These are phyloP conservation scores for Sporodiniella umbellata DNA, from an alignment of 371 early-diverging fungal species.

Conservation along the genomic window DNA sequence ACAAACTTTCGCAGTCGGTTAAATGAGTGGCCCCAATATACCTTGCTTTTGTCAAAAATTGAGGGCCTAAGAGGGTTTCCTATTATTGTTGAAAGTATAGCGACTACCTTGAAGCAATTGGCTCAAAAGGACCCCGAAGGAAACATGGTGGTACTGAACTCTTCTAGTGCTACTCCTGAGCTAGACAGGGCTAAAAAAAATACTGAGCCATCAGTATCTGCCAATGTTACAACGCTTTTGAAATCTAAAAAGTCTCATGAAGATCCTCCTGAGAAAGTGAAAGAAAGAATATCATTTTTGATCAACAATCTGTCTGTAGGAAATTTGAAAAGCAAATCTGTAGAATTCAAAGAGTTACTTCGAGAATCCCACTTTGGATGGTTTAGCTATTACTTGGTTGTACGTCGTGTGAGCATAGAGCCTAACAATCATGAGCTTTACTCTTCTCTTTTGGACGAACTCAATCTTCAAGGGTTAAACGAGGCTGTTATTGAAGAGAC, in stretches of 20 bases:
- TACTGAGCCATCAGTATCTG: constrained; percentile 4
- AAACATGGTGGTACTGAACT: constrained; percentile 10
- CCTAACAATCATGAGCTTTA: constrained; percentile 93
- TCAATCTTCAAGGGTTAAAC: constrained; percentile 56
- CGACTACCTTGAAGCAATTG: constrained; percentile 26
- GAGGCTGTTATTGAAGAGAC: constrained; percentile 86
- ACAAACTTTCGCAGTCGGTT: constrained; percentile 80
- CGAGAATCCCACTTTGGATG: constrained; percentile 68
- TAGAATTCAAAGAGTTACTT: constrained; percentile 78
- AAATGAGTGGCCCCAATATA: constrained; percentile 89
- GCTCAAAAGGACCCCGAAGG: constrained; percentile 28
- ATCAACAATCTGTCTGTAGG: constrained; percentile 89
- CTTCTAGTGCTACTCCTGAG: constrained; percentile 10
- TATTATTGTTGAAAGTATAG: constrained; percentile 25
- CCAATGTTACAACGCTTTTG: constrained; percentile 21
- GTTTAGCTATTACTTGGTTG: constrained; percentile 91
- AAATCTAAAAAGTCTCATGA: constrained; percentile 28
- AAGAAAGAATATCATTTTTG: constrained; percentile 92
- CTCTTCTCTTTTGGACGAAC: constrained; percentile 67
- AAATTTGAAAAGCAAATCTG: constrained; percentile 79
- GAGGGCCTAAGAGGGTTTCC: constrained; percentile 62
- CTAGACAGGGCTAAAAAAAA: constrained; percentile 36
- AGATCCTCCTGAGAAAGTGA: constrained; percentile 66
- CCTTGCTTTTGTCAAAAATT: constrained; percentile 75
- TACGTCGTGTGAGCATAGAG: constrained; percentile 90